Evolutionary conservation across 1,284 basidiomycete genomes (phyloP), one percentile per base, ranked within the genome.

Genomic region (Lignosus rhinocerotis): DNA sequence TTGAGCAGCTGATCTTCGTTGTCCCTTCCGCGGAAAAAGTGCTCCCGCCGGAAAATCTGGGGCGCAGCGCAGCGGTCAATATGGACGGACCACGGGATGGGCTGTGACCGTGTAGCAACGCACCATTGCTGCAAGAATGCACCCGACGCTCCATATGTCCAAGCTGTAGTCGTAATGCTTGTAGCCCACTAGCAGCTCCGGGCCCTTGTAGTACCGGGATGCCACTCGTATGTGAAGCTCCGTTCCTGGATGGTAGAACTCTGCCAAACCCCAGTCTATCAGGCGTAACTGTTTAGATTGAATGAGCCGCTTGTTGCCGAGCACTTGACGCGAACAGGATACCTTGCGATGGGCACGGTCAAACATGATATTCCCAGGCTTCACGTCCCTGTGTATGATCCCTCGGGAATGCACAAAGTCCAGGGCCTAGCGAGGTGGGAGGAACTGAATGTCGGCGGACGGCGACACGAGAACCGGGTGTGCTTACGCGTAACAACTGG

Each of bases 261-360:
- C 93, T 49, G 93, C 93, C 32, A 96, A 76, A 56, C 93, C 93
- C 93, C 93, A 96, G 76, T 96, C 93, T 67, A 95, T 95, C 58
- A 95, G 75, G 25, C 92, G 84, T 51, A 94, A 76, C 86, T 90
- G 66, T 12, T 62, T 34, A 10, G 61, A 49, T 17, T 19, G 14
- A 21, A 51, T 62, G 48, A 59, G 46, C 25, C 9, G 39, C 4
- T 9, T 42, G 39, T 19, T 46, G 43, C 48, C 42, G 45, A 50
- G 7, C 19, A 7, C 16, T 30, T 12, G 39, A 14, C 6, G 19
- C 19, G 32, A 34, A 30, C 17, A 62, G 51, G 78, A 60, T 69
- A 90, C 88, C 79, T 89, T 87, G 63, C 89, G 83, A 67, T 84
- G 84, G 65, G 88, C 82, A 70, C 92, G 87, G 75, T 96, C 91